These are phyloP conservation scores for Carex littledalei DNA, from an alignment of 176 grass and related monocot genomes.

Conservation along the genomic window DNA sequence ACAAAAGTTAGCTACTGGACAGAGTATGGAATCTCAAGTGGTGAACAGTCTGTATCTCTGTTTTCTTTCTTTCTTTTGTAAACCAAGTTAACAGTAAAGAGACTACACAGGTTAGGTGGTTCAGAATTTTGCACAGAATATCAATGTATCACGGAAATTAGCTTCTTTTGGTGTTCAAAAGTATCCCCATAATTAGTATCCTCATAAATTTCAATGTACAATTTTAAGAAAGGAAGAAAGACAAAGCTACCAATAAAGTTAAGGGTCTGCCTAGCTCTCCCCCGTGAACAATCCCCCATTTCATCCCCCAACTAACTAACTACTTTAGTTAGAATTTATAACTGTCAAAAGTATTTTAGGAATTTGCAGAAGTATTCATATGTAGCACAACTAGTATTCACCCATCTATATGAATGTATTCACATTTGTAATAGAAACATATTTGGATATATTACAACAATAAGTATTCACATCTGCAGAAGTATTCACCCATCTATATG, in stretches of 20 bases:
- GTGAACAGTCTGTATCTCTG: neutral
- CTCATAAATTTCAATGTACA: neutral
- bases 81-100: neutral
- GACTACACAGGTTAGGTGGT: neutral
- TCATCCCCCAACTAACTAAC: no score
- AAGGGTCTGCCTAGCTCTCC: no score
- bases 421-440: no score
- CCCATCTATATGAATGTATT: no score
- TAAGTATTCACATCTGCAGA: no score
- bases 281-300: no score
- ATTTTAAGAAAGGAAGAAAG: neutral
- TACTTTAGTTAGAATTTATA: no score
- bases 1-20: conserved; percentile 5
- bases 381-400: no score
- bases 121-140: neutral
- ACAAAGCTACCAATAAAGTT: neutral
- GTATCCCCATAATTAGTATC: neutral
- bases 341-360: no score
- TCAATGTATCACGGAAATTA: neutral
- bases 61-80: neutral
- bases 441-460: no score
- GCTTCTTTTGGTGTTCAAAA: neutral
- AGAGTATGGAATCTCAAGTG: conserved; percentile 13
- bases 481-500: no score
- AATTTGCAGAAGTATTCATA: no score